These are phyloP conservation scores for Dendrobium chrysotoxum DNA, from an alignment of 106 monocot genomes.

Conservation along the genomic window DNA sequence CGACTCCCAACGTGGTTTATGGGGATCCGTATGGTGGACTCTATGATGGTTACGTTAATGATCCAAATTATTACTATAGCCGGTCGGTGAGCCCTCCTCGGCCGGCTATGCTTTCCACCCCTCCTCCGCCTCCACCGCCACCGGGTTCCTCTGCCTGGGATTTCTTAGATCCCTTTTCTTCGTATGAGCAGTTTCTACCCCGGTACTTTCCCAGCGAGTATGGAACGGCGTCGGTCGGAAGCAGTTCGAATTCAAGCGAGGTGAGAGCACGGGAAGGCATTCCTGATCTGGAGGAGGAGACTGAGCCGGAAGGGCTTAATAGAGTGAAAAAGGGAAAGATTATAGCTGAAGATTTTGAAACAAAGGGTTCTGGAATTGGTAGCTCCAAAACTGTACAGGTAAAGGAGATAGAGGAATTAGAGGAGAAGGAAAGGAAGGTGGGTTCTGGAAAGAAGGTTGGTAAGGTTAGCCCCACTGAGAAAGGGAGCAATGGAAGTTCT, in stretches of 20 bases:
- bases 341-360: slow-evolving; percentile 5
- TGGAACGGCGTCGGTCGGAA: slow-evolving; percentile 13
- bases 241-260: slow-evolving; percentile 63
- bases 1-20: slow-evolving; percentile 34
- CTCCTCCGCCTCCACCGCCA: slow-evolving; percentile 35
- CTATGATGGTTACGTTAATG: background rate
- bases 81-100: slow-evolving; percentile 1
- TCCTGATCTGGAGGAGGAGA: slow-evolving; percentile 83
- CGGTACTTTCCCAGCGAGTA: slow-evolving; percentile 12
- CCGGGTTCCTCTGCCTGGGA: slow-evolving; percentile 50
- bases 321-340: slow-evolving; percentile 22
- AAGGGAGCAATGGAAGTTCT: slow-evolving; percentile 2
- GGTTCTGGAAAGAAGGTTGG: background rate
- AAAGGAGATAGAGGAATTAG: slow-evolving; percentile 3
- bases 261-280: slow-evolving; percentile 83
- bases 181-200: slow-evolving; percentile 42
- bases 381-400: slow-evolving; percentile 12
- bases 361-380: slow-evolving; percentile 11
- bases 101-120: background rate
- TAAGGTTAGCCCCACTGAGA: slow-evolving; percentile 3
- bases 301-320: slow-evolving; percentile 20
- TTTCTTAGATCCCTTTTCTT: slow-evolving; percentile 63
- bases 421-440: slow-evolving; percentile 13
- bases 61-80: slow-evolving; percentile 10
- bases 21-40: slow-evolving; percentile 17